These are phyloP conservation scores for Aspergillus conjunctus DNA, from an alignment of 495 filamentous ascomycete genomes.

Conservation along the genomic window DNA sequence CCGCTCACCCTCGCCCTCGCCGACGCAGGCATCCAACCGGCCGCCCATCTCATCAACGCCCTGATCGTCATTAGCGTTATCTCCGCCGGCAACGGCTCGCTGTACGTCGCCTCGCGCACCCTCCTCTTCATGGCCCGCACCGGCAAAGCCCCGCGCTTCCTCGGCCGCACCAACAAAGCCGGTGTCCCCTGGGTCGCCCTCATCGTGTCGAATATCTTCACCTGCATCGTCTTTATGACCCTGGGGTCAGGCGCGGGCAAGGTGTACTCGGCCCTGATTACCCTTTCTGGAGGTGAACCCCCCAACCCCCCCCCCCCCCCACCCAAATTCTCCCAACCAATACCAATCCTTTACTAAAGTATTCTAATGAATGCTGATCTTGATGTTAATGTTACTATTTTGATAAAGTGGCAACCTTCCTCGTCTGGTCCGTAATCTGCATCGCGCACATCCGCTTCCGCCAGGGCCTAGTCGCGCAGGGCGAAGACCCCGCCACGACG, in stretches of 20 bases:
- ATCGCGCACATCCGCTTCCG: slow-evolving; percentile 71
- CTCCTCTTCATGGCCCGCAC: slow-evolving; percentile 67
- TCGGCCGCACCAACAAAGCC: slow-evolving; percentile 62
- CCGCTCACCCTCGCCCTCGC: slow-evolving; percentile 75
- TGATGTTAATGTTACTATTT: background rate
- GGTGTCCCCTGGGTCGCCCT: slow-evolving; percentile 68
- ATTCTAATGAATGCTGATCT: background rate
- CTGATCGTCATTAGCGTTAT: slow-evolving; percentile 70
- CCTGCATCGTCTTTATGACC: slow-evolving; percentile 68
- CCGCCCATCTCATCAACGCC: slow-evolving; percentile 69
- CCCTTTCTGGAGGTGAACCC: slow-evolving; percentile 44
- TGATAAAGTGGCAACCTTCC: slow-evolving; percentile 60
- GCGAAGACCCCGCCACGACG: slow-evolving; percentile 45
- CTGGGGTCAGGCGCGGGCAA: slow-evolving; percentile 59
- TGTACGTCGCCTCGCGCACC: slow-evolving; percentile 69
- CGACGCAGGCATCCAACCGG: slow-evolving; percentile 67
- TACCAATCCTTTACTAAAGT: too few species aligned
- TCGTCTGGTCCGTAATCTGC: slow-evolving; percentile 67
- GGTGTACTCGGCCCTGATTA: slow-evolving; percentile 49
- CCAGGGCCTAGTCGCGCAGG: slow-evolving; percentile 56
- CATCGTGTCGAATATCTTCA: slow-evolving; percentile 63
- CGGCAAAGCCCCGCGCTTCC: slow-evolving; percentile 64
- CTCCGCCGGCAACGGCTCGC: slow-evolving; percentile 68
- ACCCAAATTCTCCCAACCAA: background rate
- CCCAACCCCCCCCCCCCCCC: slow-evolving; percentile 20